Base-by-base conservation (phyloP, 148 eudicot genomes). In the Cornus controversa region DNA sequence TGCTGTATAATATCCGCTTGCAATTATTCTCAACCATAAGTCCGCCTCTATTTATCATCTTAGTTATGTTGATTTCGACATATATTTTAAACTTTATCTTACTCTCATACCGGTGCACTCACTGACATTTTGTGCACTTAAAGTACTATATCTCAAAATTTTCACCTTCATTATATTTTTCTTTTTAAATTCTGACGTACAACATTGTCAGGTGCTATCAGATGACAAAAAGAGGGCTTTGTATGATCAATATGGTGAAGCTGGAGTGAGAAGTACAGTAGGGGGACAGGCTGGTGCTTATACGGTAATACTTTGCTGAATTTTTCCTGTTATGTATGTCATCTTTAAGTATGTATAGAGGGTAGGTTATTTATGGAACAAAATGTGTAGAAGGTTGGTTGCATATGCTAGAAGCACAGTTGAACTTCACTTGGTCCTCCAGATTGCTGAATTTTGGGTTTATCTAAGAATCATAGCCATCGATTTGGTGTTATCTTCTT, bases 171-270 rank as follows among this genome's bases (percentile, higher is more conserved):
- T 29, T 18, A 22, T 53, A 62, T 72, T 75, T 71, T 63, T 70
- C 57, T 71, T 82, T 84, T 87, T 75, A 86, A 82, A 81, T 69
- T 74, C 88, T 90, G 87, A 90, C 76, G 81, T 85, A 31, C 60
- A 67, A 72, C 66, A 84, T 84, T 91, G 91, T 86, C 98, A 96
- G 99, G 97, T 96, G 81, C 87, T 93, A 91, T 96, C 98, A 92
- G 99, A 96, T 90, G 99, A 96, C 84, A 87, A 93, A 80, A 93
- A 93, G 82, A 89, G 99, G 86, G 90, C 97, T 77, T 76, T 96
- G 87, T 96, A 96, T 86, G 99, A 96, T 77, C 98, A 85, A 70
- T 96, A 93, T 83, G 99, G 99, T 81, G 99, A 96, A 86, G 99
- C 93, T 83, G 99, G 99, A 64, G 89, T 96, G 67, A 96, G 89